Evolutionary conservation across 2,329 filamentous ascomycete genomes (phyloP).

Genomic region (Diplodia intermedia): DNA sequence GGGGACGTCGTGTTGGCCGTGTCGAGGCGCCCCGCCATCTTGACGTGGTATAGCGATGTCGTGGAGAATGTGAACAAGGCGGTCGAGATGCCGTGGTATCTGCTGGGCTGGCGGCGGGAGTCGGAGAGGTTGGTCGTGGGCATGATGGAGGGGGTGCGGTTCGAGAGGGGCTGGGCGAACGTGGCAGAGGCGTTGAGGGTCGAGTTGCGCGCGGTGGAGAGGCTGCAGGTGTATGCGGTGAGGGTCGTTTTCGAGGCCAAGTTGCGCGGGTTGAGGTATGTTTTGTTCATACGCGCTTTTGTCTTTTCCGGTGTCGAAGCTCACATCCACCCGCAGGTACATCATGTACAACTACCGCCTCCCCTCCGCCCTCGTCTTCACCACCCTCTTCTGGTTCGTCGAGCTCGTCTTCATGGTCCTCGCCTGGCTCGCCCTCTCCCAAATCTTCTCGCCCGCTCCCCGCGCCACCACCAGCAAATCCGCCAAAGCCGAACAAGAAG

Average conservation of each 20-base stretch:
- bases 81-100: slow-evolving; percentile 71
- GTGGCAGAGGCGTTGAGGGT: slow-evolving; percentile 64
- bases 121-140: slow-evolving; percentile 68
- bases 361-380: slow-evolving; percentile 72
- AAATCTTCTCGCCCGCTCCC: slow-evolving; percentile 42
- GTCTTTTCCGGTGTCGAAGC: neutral
- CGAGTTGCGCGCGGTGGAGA: slow-evolving; percentile 72
- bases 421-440: slow-evolving; percentile 67
- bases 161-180: slow-evolving; percentile 62
- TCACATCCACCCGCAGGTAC: slow-evolving; percentile 60
- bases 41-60: slow-evolving; percentile 79
- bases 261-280: slow-evolving; percentile 72
- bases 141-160: slow-evolving; percentile 77
- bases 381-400: slow-evolving; percentile 74
- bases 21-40: slow-evolving; percentile 68
- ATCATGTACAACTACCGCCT: slow-evolving; percentile 86
- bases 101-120: slow-evolving; percentile 70
- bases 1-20: slow-evolving; percentile 9
- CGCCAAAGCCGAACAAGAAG: slow-evolving; percentile 35
- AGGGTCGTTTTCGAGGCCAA: slow-evolving; percentile 74
- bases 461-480: neutral
- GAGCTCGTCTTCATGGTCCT: slow-evolving; percentile 72
- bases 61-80: slow-evolving; percentile 68
- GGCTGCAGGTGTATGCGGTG: slow-evolving; percentile 78
- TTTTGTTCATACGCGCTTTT: neutral